These are phyloP conservation scores for Paraphoma chrysanthemicola DNA, from an alignment of 2,329 filamentous ascomycete species.

Conservation along the genomic window DNA sequence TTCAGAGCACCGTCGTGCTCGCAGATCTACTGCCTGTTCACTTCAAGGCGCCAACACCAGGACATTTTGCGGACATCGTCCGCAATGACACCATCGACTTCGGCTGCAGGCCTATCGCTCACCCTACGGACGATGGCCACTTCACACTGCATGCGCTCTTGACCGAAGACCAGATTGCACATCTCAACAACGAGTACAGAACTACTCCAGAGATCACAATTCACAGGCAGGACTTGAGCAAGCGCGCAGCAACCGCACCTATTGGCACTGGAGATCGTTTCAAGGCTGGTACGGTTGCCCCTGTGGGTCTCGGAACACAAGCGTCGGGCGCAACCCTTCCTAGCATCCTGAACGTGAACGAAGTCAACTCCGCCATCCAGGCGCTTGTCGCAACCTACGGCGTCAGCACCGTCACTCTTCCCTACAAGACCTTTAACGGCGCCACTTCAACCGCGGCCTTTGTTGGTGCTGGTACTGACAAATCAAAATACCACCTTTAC, in stretches of 20 bases:
- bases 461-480: constrained; percentile 55
- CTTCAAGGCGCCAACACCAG: constrained; percentile 37
- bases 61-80: constrained; percentile 41
- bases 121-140: constrained; percentile 36
- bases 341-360: constrained; percentile 55
- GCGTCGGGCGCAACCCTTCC: constrained; percentile 45
- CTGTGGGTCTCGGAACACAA: constrained; percentile 52
- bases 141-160: constrained; percentile 43
- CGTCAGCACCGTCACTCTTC: constrained; percentile 52
- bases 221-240: constrained; percentile 28
- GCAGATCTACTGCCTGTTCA: constrained; percentile 38
- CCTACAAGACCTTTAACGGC: constrained; percentile 55
- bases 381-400: constrained; percentile 53
- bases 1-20: constrained; percentile 37
- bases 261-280: constrained; percentile 51
- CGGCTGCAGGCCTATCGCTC: constrained; percentile 42
- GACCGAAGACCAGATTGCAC: constrained; percentile 41
- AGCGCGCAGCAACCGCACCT: constrained; percentile 39
- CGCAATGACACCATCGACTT: constrained; percentile 45
- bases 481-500: constrained; percentile 55
- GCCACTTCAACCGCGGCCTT: constrained; percentile 50
- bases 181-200: constrained; percentile 37
- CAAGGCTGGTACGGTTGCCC: constrained; percentile 50
- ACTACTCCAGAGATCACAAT: constrained; percentile 28
- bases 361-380: constrained; percentile 55